Conservation (phyloP, 441 rosid genomes). For the Arabidopsis lyrata region DNA sequence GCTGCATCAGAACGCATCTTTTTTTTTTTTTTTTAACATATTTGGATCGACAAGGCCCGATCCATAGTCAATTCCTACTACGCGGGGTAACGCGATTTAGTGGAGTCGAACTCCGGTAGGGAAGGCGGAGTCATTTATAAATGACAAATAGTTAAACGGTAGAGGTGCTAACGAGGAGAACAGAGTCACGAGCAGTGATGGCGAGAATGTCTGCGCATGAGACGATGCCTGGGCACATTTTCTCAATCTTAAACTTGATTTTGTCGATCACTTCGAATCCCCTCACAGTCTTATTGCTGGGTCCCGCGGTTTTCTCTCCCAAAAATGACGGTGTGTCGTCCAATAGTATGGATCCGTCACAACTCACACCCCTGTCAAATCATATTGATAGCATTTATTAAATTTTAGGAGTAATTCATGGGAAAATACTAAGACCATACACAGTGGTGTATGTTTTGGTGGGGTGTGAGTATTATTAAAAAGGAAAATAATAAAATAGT, state of each 20-base stretch:
- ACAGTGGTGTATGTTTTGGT: too few species aligned
- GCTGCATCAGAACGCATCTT: too few species aligned
- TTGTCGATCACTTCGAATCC: conserved; percentile 68
- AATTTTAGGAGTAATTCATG: conserved; percentile 14
- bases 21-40: too few species aligned
- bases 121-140: too few species aligned
- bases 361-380: conserved; percentile 75
- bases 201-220: conserved; percentile 89
- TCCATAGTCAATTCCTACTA: too few species aligned
- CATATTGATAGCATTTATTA: conserved; percentile 17
- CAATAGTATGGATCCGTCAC: conserved; percentile 78
- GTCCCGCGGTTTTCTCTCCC: conserved; percentile 77
- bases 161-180: conserved; percentile 50
- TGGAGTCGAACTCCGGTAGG: too few species aligned
- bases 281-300: conserved; percentile 66
- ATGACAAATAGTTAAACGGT: not conserved
- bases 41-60: too few species aligned
- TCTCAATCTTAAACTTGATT: conserved; percentile 65
- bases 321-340: conserved; percentile 66
- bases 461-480: too few species aligned
- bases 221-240: conserved; percentile 69
- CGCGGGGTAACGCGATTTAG: too few species aligned
- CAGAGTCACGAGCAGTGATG: conserved; percentile 75
- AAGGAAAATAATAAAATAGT: too few species aligned
- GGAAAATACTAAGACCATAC: conserved; percentile 18